These are phyloP conservation scores for Paspalum notatum DNA, from an alignment of 176 grass and related monocot genomes.

Conservation along the genomic window DNA sequence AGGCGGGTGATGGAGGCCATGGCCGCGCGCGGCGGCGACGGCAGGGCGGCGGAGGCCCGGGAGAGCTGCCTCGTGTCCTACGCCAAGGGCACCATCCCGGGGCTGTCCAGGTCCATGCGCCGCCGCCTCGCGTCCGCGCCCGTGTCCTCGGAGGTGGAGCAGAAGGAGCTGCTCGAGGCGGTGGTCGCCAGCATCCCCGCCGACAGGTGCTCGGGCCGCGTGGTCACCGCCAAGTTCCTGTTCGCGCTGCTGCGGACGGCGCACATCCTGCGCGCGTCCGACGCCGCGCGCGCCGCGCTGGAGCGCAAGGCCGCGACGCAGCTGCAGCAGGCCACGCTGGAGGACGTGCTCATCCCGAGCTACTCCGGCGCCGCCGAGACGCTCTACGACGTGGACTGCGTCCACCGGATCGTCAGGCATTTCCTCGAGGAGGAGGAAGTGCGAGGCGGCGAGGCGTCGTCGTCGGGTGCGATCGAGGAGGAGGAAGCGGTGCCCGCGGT, in stretches of 20 bases:
- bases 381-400: conserved; percentile 88
- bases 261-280: conserved; percentile 69
- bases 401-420: conserved; percentile 68
- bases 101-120: conserved; percentile 67
- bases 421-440: conserved; percentile 50
- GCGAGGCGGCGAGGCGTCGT: conserved; percentile 16
- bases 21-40: conserved; percentile 47
- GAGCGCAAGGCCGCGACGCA: conserved; percentile 73
- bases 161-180: conserved; percentile 82
- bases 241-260: conserved; percentile 76
- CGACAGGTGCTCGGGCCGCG: conserved; percentile 47
- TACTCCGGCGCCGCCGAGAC: conserved; percentile 74
- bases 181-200: conserved; percentile 64
- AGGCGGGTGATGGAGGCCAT: conserved; percentile 82
- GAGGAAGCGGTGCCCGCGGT: conserved; percentile 10
- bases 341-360: conserved; percentile 85
- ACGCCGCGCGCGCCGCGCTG: conserved; percentile 46
- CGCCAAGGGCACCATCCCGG: conserved; percentile 78
- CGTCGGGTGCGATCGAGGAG: conserved; percentile 23
- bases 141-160: conserved; percentile 65
- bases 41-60: conserved; percentile 51
- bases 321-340: conserved; percentile 70
- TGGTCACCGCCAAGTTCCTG: conserved; percentile 70
- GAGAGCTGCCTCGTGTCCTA: conserved; percentile 84
- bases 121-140: conserved; percentile 70